These are phyloP conservation scores for Uncinocarpus reesii DNA, from an alignment of 2,329 filamentous ascomycete species.

Conservation along the genomic window DNA sequence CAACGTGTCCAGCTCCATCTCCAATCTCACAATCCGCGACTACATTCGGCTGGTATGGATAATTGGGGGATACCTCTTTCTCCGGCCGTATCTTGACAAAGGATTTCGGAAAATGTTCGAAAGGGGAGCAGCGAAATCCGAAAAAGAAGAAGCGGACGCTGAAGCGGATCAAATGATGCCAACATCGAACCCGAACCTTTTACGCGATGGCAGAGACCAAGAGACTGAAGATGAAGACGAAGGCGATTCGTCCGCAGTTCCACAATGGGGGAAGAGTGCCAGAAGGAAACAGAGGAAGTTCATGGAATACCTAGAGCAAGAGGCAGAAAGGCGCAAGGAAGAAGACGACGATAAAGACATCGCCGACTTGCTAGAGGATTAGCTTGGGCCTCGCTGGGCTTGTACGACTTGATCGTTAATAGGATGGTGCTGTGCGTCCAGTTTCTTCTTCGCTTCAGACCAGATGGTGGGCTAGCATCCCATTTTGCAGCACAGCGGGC, in stretches of 20 bases:
- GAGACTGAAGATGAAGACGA: constrained; percentile 40
- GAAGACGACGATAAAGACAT: constrained; percentile 66
- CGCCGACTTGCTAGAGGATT: constrained; percentile 56
- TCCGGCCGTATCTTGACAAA: constrained; percentile 65
- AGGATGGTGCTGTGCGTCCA: neutral
- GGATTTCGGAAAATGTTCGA: constrained; percentile 49
- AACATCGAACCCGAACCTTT: constrained; percentile 55
- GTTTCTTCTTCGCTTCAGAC: neutral
- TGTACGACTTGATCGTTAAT: neutral
- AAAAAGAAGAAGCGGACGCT: constrained; percentile 49
- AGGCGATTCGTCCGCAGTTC: constrained; percentile 39
- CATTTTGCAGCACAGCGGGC: too few relatives aligned
- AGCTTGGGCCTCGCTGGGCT: constrained; percentile 15
- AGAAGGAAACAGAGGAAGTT: constrained; percentile 57
- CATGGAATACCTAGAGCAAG: constrained; percentile 53
- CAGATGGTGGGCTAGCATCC: too few relatives aligned
- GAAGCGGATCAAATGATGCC: constrained; percentile 36
- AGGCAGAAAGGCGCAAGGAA: constrained; percentile 51
- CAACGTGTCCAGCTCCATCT: constrained; percentile 37
- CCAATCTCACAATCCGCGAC: constrained; percentile 35
- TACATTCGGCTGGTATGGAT: constrained; percentile 60
- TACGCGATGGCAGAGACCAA: constrained; percentile 49
- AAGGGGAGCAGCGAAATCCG: constrained; percentile 24
- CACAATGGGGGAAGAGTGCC: constrained; percentile 59
- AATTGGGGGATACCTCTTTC: constrained; percentile 60